Evolutionary conservation across 2,329 filamentous ascomycete genomes (phyloP), one percentile per base, ranked within the genome.

Genomic region (Dothideomycetidae sp.): DNA sequence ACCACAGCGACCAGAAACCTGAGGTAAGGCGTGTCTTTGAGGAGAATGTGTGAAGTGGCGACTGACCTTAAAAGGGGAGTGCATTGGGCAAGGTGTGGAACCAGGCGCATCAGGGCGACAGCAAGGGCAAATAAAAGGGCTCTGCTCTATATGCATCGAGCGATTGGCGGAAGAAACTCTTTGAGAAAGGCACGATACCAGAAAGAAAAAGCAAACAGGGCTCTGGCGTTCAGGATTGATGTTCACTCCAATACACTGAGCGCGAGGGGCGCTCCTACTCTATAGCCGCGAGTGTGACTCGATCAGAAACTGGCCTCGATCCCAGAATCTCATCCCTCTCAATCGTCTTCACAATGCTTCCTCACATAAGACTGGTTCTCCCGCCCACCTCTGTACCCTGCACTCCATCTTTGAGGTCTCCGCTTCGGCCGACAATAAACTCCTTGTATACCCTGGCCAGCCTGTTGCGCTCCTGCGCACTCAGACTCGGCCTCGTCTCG

Each of bases 371-470:
- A 60, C 85, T 96, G 50, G 80, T 88, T 54, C 90, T 68, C 10
- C 86, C 90, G 5, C 90, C 90, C 60, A 98, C 75, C 60, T 96
- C 90, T 57, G 78, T 92, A 40, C 80, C 81, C 0, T 81, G 85
- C 59, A 96, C 83, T 2, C 90, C 90, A 58, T 81, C 88, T 42
- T 78, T 83, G 83, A 98, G 85, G 64, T 96, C 86, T 5, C 90
- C 90, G 57, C 86, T 93, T 48, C 90, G 70, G 0, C 85, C 86
- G 3, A 83, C 81, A 0, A 94, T 78, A 64, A 98, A 98, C 61
- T 98, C 90, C 11, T 70, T 67, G 55, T 98, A 98, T 43, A 98
- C 94, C 29, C 72, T 73, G 50, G 73, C 69, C 46, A 98, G 59
- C 42, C 88, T 66, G 44, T 63, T 67, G 50, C 76, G 71, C 61